Evolutionary conservation across 352 stramenopile genomes (phyloP), one percentile per base, ranked within the genome.

Genomic region (Nothophytophthora sp.): DNA sequence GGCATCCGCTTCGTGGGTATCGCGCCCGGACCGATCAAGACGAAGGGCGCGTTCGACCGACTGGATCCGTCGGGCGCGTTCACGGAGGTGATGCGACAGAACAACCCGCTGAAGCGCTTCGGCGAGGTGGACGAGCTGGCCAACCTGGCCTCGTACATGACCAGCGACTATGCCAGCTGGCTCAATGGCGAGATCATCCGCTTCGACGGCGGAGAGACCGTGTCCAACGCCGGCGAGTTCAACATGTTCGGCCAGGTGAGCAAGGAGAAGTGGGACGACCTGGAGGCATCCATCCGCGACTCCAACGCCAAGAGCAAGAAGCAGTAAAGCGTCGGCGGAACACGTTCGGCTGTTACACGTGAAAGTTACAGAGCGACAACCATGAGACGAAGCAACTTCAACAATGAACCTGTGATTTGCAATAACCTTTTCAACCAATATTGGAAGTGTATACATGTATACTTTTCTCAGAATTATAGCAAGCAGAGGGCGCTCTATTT

Each of bases 1-100:
- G 80, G 85, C 36, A 98, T 99, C 49, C 77, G 96, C 50, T 96
- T 99, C 8, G 95, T 98, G 46, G 95, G 93, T 25, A 97, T 99
- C 43, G 96, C 96, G n/a, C 96, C 96, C 1, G 96, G 96, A 25
- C 94, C 96, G 28, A 98, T 99, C 71, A 89, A 89, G 52, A 91
- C 82, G 33, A 90, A 93, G 47, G 82, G 82, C 1, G 80, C 82
- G 20, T 93, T 93, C 50, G 78, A 88, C 50, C 71, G 80, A 8
- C 74, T 93, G 28, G 82, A 93, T 51, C 82, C 82, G 0, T 78
- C 77, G 10, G 82, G 82, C 30, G 50, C 70, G 24, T 93, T 91
- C 40, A 67, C 83, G 40, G 65, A 88, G 50, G 58, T 80, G 12
- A 69, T 93, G 67, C 60, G 73, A 8, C 60, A 72, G 32, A 89